Evolutionary conservation across 169 alveolate genomes (phyloP), one percentile per base, ranked within the genome.

Genomic region (Cryptosporidium xiaoi): DNA sequence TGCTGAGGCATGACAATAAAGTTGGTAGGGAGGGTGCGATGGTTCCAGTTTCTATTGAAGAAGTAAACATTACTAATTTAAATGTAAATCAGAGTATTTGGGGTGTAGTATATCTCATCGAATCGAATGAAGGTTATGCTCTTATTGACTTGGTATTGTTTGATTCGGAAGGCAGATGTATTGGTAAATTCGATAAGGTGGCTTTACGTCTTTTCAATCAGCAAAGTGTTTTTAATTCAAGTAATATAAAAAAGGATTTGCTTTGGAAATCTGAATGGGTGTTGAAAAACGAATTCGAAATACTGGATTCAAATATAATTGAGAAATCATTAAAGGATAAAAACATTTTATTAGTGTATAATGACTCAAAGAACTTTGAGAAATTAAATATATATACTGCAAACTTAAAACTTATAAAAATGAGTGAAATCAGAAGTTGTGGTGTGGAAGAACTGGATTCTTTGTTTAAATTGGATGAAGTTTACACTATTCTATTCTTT

Each of bases 21-120:
- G 18, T 16, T 5, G 51, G 51, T 64, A 66, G 65, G 18, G 91
- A 84, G 16, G 48, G 48, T 40, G 85, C 93, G 29, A 89, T 92
- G 93, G 93, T 92, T 36, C 95, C 95, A 16, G 91, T 92, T 29
- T 68, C 90, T 6, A 90, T 91, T 29, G 92, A 90, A n/a, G 55
- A 71, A 60, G 82, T 66, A 20, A 48, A 34, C 27, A 53, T 92
- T 10, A 71, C 58, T 44, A 44, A 53, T 31, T 55, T 62, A 1
- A 31, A 58, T 29, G 55, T 66, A 12, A 82, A 83, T 31, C 82
- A 90, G 48, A 64, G 46, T 6, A 20, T 90, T 31, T 90, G 91
- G 93, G 93, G 82, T 7, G 71, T 65, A 34, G 91, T 66, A 16
- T 82, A 46, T 8, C 66, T 90, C 0, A 51, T 24, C 27, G 62